Evolutionary conservation across 331 rosid species (phyloP).

Genomic region (Arachis monticola): DNA sequence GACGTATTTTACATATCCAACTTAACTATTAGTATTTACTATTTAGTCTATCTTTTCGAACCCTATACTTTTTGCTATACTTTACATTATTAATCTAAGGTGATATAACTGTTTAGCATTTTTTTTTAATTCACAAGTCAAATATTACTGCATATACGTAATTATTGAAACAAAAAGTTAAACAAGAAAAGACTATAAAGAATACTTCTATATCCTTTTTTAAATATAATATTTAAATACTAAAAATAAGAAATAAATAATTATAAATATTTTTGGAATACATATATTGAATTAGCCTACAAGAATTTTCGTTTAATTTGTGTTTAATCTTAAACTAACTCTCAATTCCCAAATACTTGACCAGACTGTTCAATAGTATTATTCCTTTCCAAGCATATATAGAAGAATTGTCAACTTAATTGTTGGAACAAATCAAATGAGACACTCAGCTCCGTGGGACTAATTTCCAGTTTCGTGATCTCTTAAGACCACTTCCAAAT

Average conservation of each 20-base stretch:
- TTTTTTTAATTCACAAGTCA: too few relatives aligned
- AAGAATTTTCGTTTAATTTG: background rate
- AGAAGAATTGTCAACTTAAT: conserved; percentile 24
- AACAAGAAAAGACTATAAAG: too few relatives aligned
- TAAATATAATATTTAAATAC: background rate
- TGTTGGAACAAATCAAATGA: conserved; percentile 21
- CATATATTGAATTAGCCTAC: background rate
- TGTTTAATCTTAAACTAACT: conserved; percentile 6
- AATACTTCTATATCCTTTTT: too few relatives aligned
- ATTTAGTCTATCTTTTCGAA: too few relatives aligned
- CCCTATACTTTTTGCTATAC: too few relatives aligned
- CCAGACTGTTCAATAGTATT: conserved; percentile 16
- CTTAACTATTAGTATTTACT: too few relatives aligned
- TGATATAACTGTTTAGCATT: too few relatives aligned
- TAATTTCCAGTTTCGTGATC: background rate
- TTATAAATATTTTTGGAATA: background rate
- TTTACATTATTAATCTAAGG: too few relatives aligned
- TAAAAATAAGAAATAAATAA: background rate
- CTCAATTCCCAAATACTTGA: conserved; percentile 26
- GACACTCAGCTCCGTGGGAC: background rate
- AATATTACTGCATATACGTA: too few relatives aligned
- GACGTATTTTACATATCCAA: too few relatives aligned
- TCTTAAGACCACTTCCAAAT: conserved; percentile 31
- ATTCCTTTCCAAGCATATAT: conserved; percentile 17
- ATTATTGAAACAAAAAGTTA: too few relatives aligned